These are phyloP conservation scores for Phaffia rhodozyma DNA, from an alignment of 1,284 basidiomycete genomes.

Conservation along the genomic window DNA sequence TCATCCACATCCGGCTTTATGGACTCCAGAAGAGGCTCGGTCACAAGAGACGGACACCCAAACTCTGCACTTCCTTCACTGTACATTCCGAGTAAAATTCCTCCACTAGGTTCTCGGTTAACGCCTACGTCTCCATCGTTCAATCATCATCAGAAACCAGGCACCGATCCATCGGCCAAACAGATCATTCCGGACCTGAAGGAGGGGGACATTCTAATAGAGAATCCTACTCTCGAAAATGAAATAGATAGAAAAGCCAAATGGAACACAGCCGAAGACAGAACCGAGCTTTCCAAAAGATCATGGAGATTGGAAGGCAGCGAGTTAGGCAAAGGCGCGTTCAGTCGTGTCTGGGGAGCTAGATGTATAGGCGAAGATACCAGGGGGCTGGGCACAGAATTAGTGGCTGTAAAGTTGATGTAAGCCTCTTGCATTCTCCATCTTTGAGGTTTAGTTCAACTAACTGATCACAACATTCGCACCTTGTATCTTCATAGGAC, in stretches of 20 bases:
- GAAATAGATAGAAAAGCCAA: not conserved
- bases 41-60: not conserved
- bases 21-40: not conserved
- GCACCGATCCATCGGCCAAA: not conserved
- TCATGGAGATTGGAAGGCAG: conserved; percentile 8
- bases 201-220: not conserved
- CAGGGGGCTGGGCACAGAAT: conserved; percentile 9
- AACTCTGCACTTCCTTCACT: not conserved
- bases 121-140: not conserved
- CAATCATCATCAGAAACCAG: conserved; percentile 1
- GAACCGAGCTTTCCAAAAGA: not conserved
- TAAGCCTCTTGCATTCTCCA: conserved; percentile 38
- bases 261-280: not conserved
- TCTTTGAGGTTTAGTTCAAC: not conserved
- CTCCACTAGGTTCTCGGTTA: not conserved
- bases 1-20: not conserved
- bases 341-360: conserved; percentile 13
- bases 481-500: not conserved
- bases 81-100: not conserved
- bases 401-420: conserved; percentile 79
- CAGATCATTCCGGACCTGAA: not conserved
- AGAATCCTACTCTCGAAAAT: not conserved
- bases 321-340: conserved; percentile 14
- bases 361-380: not conserved
- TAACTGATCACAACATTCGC: not conserved